A percentile compares a stretch with the other conserved stretches of the same genome.
phyloP scores from a whole-genome alignment of 495 filamentous ascomycete species.

The Oidiodendron maius region DNA sequence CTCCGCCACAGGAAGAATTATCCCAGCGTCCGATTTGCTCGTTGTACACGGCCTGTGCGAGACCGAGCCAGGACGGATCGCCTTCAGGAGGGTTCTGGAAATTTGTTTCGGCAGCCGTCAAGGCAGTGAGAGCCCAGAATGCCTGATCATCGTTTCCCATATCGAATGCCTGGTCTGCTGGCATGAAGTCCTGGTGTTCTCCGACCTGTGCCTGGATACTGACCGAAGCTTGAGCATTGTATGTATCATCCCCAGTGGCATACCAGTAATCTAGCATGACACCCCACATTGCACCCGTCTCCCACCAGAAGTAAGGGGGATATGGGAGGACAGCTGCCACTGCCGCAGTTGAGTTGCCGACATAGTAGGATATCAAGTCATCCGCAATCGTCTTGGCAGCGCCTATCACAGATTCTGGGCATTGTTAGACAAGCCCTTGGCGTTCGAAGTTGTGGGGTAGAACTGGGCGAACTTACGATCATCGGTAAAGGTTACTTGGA shows the following conservation, averaged over 20 bases:
- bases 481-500: too few relatives aligned
- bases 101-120: conserved; percentile 58
- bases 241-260: conserved; percentile 61
- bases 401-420: conserved; percentile 48
- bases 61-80: conserved; percentile 62
- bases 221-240: conserved; percentile 54
- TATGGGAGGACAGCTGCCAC: conserved; percentile 6
- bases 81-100: conserved; percentile 47
- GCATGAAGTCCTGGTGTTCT: conserved; percentile 57
- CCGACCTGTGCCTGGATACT: conserved; percentile 65
- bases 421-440: background rate
- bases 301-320: conserved; percentile 59
- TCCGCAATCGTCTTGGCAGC: conserved; percentile 55
- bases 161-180: conserved; percentile 32
- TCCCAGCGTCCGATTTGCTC: conserved; percentile 63
- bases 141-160: conserved; percentile 52
- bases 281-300: conserved; percentile 67
- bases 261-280: conserved; percentile 70
- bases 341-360: conserved; percentile 36
- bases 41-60: conserved; percentile 76
- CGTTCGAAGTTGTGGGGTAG: too few relatives aligned
- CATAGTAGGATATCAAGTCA: conserved; percentile 58
- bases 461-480: too few relatives aligned
- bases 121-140: conserved; percentile 60
- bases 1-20: conserved; percentile 55